Percentiles rank a stretch among this genome's conserved stretches.
These are phyloP conservation scores for Colletotrichum filicis DNA, from an alignment of 2,329 filamentous ascomycete genomes.

Conservation along the genomic window DNA sequence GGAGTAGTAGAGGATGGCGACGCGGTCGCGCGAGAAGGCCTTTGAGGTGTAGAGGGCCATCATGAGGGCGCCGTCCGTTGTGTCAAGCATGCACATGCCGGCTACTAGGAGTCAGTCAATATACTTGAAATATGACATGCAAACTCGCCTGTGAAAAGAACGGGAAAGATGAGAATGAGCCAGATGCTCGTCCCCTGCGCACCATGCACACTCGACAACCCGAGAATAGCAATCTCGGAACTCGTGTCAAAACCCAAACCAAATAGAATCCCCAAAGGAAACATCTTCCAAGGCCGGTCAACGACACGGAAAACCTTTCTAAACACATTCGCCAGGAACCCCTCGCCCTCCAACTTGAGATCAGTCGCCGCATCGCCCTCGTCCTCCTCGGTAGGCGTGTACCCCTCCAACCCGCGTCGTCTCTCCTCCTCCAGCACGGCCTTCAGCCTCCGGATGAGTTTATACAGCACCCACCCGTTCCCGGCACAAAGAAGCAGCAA, in stretches of 20 bases:
- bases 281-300: constrained; percentile 93
- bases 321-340: constrained; percentile 78
- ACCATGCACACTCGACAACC: constrained; percentile 89
- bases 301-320: constrained; percentile 80
- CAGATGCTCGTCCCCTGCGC: constrained; percentile 89
- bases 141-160: constrained; percentile 81
- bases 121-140: background rate
- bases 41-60: constrained; percentile 90
- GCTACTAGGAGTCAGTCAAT: constrained; percentile 55
- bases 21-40: constrained; percentile 79
- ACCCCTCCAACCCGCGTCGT: constrained; percentile 38
- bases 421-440: constrained; percentile 62
- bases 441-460: constrained; percentile 76
- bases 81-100: constrained; percentile 96
- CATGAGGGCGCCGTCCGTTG: constrained; percentile 93
- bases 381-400: constrained; percentile 40
- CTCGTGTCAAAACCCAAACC: constrained; percentile 96
- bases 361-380: constrained; percentile 52
- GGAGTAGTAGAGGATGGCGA: constrained; percentile 96
- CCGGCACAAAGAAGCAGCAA: constrained; percentile 84
- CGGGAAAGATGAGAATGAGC: constrained; percentile 91
- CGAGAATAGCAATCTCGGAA: constrained; percentile 91
- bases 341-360: constrained; percentile 80
- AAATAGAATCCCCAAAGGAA: constrained; percentile 87
- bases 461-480: constrained; percentile 87